These are phyloP conservation scores for Fusarium sp. DNA, from an alignment of 2,329 filamentous ascomycete genomes.

Conservation along the genomic window DNA sequence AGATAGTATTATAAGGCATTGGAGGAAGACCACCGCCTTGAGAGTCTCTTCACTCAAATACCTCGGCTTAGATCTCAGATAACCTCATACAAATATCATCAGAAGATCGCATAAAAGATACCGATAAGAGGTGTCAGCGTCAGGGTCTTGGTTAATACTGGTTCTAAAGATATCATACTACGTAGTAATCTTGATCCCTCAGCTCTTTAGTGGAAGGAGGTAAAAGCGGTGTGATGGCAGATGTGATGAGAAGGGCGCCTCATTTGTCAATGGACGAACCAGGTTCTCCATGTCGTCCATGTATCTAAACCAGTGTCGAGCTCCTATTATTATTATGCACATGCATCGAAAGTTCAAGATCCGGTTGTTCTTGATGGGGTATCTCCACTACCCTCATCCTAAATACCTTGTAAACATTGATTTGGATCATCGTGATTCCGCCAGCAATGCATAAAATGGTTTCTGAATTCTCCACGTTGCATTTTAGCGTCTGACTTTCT, in stretches of 20 bases:
- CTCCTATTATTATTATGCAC: conserved; percentile 14
- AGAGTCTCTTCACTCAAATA: no score
- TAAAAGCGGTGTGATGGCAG: conserved; percentile 34
- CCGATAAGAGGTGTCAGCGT: background rate
- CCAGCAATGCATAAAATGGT: conserved; percentile 24
- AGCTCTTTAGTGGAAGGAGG: background rate
- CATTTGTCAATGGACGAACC: conserved; percentile 6
- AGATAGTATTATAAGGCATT: conserved; percentile 4
- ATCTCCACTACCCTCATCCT: background rate
- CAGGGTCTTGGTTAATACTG: background rate
- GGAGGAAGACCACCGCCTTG: background rate
- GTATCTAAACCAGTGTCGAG: conserved; percentile 11
- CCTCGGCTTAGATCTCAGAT: background rate
- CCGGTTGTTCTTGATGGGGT: background rate
- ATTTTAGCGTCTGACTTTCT: conserved; percentile 5
- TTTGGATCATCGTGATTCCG: conserved; percentile 35
- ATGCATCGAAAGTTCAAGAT: background rate
- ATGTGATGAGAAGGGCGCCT: conserved; percentile 22
- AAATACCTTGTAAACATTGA: conserved; percentile 11
- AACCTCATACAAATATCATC: background rate
- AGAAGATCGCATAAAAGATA: background rate
- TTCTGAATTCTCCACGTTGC: conserved; percentile 3
- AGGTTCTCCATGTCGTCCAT: conserved; percentile 8
- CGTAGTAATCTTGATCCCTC: no score
- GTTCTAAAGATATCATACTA: no score